These are phyloP conservation scores for Mycosarcoma maydis DNA, from an alignment of 1,284 basidiomycete species.

Conservation along the genomic window DNA sequence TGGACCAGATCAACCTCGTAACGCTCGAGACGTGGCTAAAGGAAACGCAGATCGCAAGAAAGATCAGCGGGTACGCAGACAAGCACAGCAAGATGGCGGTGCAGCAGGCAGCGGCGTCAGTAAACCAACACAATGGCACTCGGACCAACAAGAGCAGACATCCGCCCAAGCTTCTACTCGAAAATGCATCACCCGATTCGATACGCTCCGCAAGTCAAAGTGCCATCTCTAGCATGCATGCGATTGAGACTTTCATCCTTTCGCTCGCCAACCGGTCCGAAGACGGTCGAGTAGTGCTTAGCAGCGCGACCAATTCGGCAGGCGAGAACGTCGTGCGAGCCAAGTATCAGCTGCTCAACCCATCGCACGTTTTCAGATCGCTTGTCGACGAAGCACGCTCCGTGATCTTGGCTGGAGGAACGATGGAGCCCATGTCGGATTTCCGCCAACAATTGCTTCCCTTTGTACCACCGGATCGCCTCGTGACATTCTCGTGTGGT, in stretches of 20 bases:
- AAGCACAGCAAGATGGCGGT: conserved; percentile 73
- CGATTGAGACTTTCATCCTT: conserved; percentile 84
- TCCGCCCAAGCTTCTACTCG: background rate
- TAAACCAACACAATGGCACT: background rate
- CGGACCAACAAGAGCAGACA: conserved; percentile 1
- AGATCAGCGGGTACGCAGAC: conserved; percentile 81
- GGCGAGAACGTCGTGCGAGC: conserved; percentile 71
- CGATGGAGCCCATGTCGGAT: conserved; percentile 97
- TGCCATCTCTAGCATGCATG: conserved; percentile 80
- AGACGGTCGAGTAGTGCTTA: conserved; percentile 71
- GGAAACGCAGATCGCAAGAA: conserved; percentile 79
- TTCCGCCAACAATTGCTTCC: conserved; percentile 84
- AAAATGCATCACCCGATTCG: background rate
- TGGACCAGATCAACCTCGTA: conserved; percentile 74
- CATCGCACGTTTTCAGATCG: conserved; percentile 83
- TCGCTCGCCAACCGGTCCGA: conserved; percentile 82
- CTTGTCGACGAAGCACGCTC: conserved; percentile 82
- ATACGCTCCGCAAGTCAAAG: conserved; percentile 14
- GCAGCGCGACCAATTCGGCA: background rate
- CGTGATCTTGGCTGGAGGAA: conserved; percentile 91
- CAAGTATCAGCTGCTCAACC: conserved; percentile 94
- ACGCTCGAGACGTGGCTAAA: conserved; percentile 85
- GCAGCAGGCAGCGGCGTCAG: conserved; percentile 59
- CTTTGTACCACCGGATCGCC: conserved; percentile 73
- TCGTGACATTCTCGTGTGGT: conserved; percentile 86